Evolutionary conservation across 2,329 filamentous ascomycete species (phyloP).

Genomic region (Arthrobotrys megalospora): DNA sequence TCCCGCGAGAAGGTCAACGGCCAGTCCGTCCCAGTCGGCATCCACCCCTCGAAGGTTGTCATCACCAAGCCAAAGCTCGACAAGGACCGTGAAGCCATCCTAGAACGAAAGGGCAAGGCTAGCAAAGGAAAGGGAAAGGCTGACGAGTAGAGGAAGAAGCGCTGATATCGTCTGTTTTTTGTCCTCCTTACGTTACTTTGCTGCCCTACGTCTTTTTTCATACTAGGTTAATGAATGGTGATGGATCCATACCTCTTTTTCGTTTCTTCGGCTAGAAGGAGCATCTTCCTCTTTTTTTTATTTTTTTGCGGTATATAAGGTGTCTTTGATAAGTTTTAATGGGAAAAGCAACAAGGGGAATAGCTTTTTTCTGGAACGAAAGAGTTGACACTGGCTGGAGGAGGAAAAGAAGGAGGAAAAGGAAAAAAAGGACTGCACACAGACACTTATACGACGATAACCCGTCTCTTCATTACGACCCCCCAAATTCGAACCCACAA

Average conservation of each 20-base stretch:
- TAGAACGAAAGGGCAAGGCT: conserved; percentile 86
- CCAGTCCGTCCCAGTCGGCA: conserved; percentile 92
- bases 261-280: conserved; percentile 43
- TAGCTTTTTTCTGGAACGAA: conserved; percentile 33
- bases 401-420: conserved; percentile 1
- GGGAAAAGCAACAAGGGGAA: conserved; percentile 35
- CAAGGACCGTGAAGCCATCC: conserved; percentile 91
- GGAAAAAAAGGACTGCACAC: conserved; percentile 11
- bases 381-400: conserved; percentile 31
- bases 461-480: conserved; percentile 13
- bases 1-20: conserved; percentile 97
- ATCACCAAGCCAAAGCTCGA: conserved; percentile 99
- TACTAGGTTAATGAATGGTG: conserved; percentile 49
- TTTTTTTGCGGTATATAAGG: conserved; percentile 55
- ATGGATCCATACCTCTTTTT: conserved; percentile 40
- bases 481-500: background rate
- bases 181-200: conserved; percentile 18
- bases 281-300: conserved; percentile 38
- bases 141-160: conserved; percentile 69
- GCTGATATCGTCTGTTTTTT: conserved; percentile 41
- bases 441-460: conserved; percentile 22
- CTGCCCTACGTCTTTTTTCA: conserved; percentile 17
- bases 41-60: conserved; percentile 96
- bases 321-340: conserved; percentile 59
- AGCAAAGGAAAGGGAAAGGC: conserved; percentile 83